Base-by-base conservation (phyloP, 78 protist genomes). In the Speleostelium caveatum region DNA sequence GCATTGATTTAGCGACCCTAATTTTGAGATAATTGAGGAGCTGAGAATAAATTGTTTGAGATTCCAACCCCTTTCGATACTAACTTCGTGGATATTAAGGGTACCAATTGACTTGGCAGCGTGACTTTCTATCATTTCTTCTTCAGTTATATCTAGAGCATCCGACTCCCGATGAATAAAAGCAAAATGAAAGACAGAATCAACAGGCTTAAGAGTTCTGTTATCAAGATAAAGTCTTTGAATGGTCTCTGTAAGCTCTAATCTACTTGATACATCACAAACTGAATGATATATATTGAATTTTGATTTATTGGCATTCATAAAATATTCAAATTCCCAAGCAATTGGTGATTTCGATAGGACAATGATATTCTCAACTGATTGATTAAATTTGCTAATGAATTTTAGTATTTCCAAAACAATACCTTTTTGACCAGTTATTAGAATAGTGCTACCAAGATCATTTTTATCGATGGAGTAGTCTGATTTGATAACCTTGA, bases 21-120 rank as follows among this genome's bases (percentile, higher is more conserved):
- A 49, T 2, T 73, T 35, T 2, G 67, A 21, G 12, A 49, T 63
- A 21, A 94, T 30, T 2, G 92, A 86, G 8, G 95, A 85, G 33
- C 71, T 42, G 2, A 92, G 28, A 24, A 95, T 41, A 68, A 80
- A 86, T 21, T 75, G 26, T 38, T 53, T 60, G 21, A 91, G 12
- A 7, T 30, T 30, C 87, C 32, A 36, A 2, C 60, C 19, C 22
- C 1, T 17, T 3, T 33, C 26, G 28, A 45, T 30, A 7, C n/a
- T 16, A 22, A 30, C 30, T 21, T 68, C 3, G 67, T 93, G 89
- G 1, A 93, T 30, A 49, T 69, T 49, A 38, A 86, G 55, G 14
- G 75, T 85, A 16, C 96, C 93, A 19, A 77, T 8, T 3, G 61
- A 71, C 24, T 93, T 93, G 1, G 96, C 83, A 67, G 21, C 39